Evolutionary conservation across 352 stramenopile species (phyloP).

Genomic region (Phytopythium chamaehyphon): DNA sequence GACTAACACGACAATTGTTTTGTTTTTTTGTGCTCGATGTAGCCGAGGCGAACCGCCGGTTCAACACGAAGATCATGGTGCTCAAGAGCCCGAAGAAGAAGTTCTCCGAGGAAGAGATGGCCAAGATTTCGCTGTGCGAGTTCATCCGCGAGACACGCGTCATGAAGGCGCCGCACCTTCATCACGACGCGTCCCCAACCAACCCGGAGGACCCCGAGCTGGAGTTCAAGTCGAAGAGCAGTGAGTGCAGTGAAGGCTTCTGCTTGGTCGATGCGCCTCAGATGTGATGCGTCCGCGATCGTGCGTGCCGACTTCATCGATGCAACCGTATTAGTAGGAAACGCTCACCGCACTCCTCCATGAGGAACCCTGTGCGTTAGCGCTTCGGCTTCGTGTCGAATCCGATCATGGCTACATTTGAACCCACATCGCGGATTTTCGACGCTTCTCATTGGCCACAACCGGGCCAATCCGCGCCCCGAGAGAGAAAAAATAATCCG

Average conservation of each 20-base stretch:
- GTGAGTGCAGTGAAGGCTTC: slow-evolving; percentile 82
- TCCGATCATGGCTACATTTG: too few species aligned
- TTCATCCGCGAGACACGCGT: slow-evolving; percentile 77
- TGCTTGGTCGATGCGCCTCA: slow-evolving; percentile 65
- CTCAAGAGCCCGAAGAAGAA: slow-evolving; percentile 59
- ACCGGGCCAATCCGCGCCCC: too few species aligned
- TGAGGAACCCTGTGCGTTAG: too few species aligned
- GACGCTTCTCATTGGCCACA: too few species aligned
- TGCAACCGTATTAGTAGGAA: too few species aligned
- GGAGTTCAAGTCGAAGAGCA: slow-evolving; percentile 61
- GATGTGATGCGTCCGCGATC: slow-evolving; percentile 31
- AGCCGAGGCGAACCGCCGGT: slow-evolving; percentile 63
- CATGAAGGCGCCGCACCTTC: slow-evolving; percentile 10
- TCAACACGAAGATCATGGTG: slow-evolving; percentile 84
- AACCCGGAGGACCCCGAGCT: slow-evolving; percentile 32
- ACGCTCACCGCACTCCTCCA: too few species aligned
- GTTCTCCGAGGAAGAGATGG: slow-evolving; percentile 37
- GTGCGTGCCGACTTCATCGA: too few species aligned
- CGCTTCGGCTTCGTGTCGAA: too few species aligned
- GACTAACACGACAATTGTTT: too few species aligned
- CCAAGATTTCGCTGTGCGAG: slow-evolving; percentile 64
- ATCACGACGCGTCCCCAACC: slow-evolving; percentile 8
- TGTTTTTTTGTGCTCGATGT: not conserved
- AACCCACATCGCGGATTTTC: too few species aligned
- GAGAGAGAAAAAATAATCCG: too few species aligned